phyloP scores from a whole-genome alignment of 345 rosid genomes.

The Moricandia arvensis region DNA sequence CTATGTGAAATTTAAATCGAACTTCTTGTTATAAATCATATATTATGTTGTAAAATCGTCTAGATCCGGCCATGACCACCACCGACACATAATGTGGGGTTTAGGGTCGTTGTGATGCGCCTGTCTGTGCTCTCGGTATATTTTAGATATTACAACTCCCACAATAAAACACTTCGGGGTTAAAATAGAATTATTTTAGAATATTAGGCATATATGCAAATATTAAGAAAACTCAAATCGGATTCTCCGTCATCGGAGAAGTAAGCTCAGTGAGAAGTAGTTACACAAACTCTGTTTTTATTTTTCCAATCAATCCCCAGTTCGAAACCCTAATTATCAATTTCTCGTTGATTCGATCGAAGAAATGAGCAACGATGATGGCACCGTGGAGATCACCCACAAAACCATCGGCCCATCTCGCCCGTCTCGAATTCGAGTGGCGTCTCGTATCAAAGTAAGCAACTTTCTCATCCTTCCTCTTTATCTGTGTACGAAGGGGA shows the following conservation, averaged over 20 bases:
- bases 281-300: background rate
- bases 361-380: constrained; percentile 34
- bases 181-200: background rate
- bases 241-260: constrained; percentile 23
- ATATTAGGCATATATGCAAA: background rate
- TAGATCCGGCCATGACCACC: background rate
- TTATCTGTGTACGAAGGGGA: background rate
- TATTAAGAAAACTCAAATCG: constrained; percentile 10
- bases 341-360: constrained; percentile 31
- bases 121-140: too few relatives aligned
- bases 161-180: background rate
- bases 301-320: background rate
- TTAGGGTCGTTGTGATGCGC: background rate
- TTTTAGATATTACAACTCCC: background rate
- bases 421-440: constrained; percentile 57
- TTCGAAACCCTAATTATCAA: constrained; percentile 19
- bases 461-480: background rate
- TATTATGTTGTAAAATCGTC: too few relatives aligned
- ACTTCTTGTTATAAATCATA: too few relatives aligned
- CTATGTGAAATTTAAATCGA: too few relatives aligned
- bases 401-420: constrained; percentile 79
- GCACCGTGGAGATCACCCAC: constrained; percentile 53
- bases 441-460: constrained; percentile 56
- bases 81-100: background rate
- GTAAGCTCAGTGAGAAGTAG: background rate